Evolutionary conservation across 116 monocot genomes (phyloP).

Genomic region (Zostera marina): DNA sequence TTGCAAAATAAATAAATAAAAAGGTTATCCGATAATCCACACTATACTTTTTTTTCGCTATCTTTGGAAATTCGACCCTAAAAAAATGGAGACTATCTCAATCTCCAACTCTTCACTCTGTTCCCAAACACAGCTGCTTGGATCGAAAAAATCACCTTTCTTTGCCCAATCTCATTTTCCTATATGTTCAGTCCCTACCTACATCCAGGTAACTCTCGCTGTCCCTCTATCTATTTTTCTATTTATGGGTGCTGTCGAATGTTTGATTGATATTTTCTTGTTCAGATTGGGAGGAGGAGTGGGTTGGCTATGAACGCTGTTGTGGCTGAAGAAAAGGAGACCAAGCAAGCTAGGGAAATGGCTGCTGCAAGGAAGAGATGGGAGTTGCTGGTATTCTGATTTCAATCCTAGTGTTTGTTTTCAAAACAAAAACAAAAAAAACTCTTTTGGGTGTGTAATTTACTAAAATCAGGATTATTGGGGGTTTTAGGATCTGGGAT

Average conservation of each 20-base stretch:
- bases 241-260: neutral
- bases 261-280: neutral
- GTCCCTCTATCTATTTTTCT: neutral
- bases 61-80: neutral
- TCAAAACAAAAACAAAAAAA: no score
- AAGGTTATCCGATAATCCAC: neutral
- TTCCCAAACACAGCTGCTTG: neutral
- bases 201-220: neutral
- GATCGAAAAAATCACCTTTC: neutral
- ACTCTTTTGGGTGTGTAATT: no score
- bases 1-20: neutral
- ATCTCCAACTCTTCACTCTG: neutral
- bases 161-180: neutral
- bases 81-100: neutral
- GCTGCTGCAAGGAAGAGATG: conserved; percentile 77
- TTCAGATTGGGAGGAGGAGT: neutral
- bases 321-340: conserved; percentile 43
- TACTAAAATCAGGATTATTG: no score
- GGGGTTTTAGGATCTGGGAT: no score
- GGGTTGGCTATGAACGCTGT: conserved; percentile 4
- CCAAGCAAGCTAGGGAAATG: conserved; percentile 75
- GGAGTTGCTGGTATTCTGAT: conserved; percentile 56
- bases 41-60: neutral
- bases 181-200: neutral
- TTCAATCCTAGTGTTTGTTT: neutral